Percentiles rank a stretch among this genome's conserved stretches.
Evolutionary conservation across 169 alveolate species (phyloP).

Genomic region (Eimeria sp.): DNA sequence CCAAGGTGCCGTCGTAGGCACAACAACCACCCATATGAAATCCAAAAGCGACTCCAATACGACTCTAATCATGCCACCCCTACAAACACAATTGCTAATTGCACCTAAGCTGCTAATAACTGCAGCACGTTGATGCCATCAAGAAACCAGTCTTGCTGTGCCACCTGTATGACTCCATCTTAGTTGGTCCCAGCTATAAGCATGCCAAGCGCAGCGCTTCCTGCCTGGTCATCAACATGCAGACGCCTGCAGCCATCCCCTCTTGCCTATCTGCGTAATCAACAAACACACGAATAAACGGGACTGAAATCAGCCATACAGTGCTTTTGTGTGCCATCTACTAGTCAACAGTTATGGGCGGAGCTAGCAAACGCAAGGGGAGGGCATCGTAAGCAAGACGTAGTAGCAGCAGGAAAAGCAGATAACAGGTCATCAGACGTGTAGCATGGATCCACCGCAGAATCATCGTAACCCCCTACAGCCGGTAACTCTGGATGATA

Average conservation of each 20-base stretch:
- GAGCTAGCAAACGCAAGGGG: too few species aligned
- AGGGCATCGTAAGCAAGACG: too few species aligned
- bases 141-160: not conserved
- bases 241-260: not conserved
- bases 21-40: too few species aligned
- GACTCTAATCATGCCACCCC: not conserved
- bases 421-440: too few species aligned
- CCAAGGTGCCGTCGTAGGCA: not conserved
- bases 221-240: not conserved
- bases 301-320: too few species aligned
- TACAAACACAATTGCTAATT: not conserved
- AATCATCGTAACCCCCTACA: too few species aligned
- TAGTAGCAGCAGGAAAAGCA: not conserved
- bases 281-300: too few species aligned
- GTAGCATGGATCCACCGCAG: too few species aligned
- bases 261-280: not conserved
- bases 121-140: not conserved
- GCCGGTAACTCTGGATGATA: too few species aligned
- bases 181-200: not conserved
- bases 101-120: not conserved
- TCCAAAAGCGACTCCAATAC: not conserved
- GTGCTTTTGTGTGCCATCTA: too few species aligned
- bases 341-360: too few species aligned
- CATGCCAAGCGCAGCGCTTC: not conserved
- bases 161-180: not conserved